Base-by-base conservation (phyloP, 768 basidiomycete genomes). In the Lentinula guzmanii region DNA sequence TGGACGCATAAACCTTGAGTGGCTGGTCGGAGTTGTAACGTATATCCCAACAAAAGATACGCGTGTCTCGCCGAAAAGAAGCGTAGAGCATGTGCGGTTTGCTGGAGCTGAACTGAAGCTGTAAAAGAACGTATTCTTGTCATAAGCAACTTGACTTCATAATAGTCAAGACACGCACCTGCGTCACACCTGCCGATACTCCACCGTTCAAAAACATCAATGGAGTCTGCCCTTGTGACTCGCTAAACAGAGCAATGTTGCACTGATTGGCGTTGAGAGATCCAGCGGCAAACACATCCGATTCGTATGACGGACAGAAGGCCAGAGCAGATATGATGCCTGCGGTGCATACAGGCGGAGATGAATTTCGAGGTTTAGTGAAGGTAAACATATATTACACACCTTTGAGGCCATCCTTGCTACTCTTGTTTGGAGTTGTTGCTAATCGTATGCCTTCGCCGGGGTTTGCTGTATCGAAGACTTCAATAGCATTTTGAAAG, bases 391-490 rank as follows among this genome's bases (percentile, higher is more conserved):
- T 13, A 9, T 34, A 52, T 34, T 52, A 51, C 63, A 39, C 63
- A 89, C 95, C 95, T 81, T 94, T 96, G 50, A 97, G 78, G 0
- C 95, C 95, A 56, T 91, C 86, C 66, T 86, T 87, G 62, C 86
- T 90, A 70, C 89, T 91, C 70, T 86, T 87, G 0, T 85, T 86
- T 1, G 87, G 85, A 0, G 85, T 86, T 1, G 90, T 93, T 15
- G 75, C 79, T 3, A 94, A 65, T 2, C 95, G 82, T 0, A 78
- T 81, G 2, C 91, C 91, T 65, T 84, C 82, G 0, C 94, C 92
- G 0, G 94, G 94, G 28, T 73, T 72, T 9, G 80, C 74, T 5
- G 95, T 70, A 66, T 95, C 91, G 68, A 95, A 91, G 15, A 93
- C 79, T 70, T 95, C 93, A 54, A 96, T 89, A 5, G 91, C 88